Evolutionary conservation across 306 rosid species (phyloP).

Genomic region (Dicorynia guianensis): DNA sequence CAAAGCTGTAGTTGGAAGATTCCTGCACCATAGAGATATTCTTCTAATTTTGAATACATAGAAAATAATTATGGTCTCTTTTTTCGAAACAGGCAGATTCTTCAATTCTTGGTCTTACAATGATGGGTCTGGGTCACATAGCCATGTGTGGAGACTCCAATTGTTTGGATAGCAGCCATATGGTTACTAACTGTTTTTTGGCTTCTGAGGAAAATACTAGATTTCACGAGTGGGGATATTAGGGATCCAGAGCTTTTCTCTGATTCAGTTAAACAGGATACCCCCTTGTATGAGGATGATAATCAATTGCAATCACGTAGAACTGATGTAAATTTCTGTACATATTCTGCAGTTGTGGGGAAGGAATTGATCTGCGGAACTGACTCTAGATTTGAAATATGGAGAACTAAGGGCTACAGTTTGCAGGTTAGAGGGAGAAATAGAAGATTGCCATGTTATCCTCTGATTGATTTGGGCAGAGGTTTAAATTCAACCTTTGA

Average conservation of each 20-base stretch:
- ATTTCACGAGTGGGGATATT: conserved; percentile 70
- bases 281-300: conserved; percentile 67
- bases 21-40: background rate
- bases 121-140: conserved; percentile 71
- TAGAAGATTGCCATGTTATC: conserved; percentile 85
- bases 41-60: background rate
- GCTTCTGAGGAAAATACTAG: conserved; percentile 82
- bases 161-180: conserved; percentile 96
- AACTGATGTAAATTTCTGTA: conserved; percentile 87
- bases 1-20: background rate
- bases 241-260: conserved; percentile 88
- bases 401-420: conserved; percentile 89
- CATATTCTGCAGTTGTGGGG: conserved; percentile 77
- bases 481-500: conserved; percentile 65
- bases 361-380: conserved; percentile 79
- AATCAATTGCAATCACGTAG: conserved; percentile 87
- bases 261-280: conserved; percentile 59
- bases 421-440: conserved; percentile 84
- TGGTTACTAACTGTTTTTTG: conserved; percentile 93
- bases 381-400: conserved; percentile 84
- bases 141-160: conserved; percentile 96
- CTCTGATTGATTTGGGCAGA: conserved; percentile 66
- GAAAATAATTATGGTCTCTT: conserved; percentile 30
- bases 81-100: conserved; percentile 85
- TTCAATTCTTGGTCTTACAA: conserved; percentile 86